Evolutionary conservation across 1,139 yeast species (phyloP), one percentile per base, ranked within the genome.

Genomic region (Yamadazyma dushanensis): DNA sequence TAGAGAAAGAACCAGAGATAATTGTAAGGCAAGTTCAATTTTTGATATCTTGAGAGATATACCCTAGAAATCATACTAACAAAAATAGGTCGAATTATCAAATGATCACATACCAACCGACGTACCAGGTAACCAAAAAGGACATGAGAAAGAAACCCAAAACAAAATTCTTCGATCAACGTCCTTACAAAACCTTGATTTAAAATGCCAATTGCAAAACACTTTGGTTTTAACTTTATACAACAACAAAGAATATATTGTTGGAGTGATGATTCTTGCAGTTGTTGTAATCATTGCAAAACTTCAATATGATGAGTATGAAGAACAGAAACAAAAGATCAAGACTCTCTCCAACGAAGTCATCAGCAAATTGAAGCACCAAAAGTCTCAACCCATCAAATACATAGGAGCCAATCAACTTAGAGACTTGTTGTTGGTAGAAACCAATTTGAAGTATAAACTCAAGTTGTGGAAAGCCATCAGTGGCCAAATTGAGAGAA

Each of bases 361-460:
- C 3, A 46, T 80, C 8, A 56, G 56, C 14, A 76, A 69, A 46
- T 62, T 83, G 37, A 62, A 66, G 51, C 49, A 49, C 22, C 77
- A 74, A 45, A 61, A 63, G 20, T 44, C 29, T 32, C 59, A 35
- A 52, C 62, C 8, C 41, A 40, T 50, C 49, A 47, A 64, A 30
- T 84, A 73, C 51, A 64, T 88, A 39, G 88, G 92, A 14, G 73
- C 86, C 11, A 82, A 83, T 30, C 95, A 86, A 50, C 68, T 89
- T 26, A 73, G 96, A 36, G 96, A 88, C 56, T 72, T 78, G 42
- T 70, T 85, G 30, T 63, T 86, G 26, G 65, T 70, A 39, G 74
- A 74, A 46, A 62, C 63, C 31, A 67, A 65, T 37, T 57, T 69
- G 23, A 60, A 60, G 36, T 73, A 74, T 39, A 70, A 75, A 39